A percentile compares a stretch with the other conserved stretches of the same genome.
Conservation (phyloP, 768 basidiomycete species). For the Lyophyllum semitale region DNA sequence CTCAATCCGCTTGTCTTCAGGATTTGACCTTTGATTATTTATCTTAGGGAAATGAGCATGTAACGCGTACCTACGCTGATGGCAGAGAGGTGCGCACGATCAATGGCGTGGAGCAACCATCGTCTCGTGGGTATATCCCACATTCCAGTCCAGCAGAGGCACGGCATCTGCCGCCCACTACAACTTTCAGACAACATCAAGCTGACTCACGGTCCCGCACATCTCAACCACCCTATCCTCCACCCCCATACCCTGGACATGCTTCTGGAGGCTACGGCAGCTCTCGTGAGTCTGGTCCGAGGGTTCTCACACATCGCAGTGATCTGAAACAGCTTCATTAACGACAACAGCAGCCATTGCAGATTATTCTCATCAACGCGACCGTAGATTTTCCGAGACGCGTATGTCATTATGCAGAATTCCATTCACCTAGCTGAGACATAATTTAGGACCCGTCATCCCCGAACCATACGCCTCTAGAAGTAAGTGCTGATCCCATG, state of each 20-base stretch:
- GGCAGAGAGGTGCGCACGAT: conserved; percentile 66
- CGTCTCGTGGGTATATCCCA: conserved; percentile 29
- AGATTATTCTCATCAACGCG: conserved; percentile 11
- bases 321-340: not conserved
- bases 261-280: conserved; percentile 9
- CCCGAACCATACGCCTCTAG: conserved; percentile 10
- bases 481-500: not conserved
- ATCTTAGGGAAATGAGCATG: conserved; percentile 72
- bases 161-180: conserved; percentile 17
- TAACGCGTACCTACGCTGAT: conserved; percentile 64
- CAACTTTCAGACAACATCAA: conserved; percentile 16
- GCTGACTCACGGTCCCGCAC: conserved; percentile 20
- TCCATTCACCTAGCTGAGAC: not conserved
- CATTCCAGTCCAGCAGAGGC: conserved; percentile 13
- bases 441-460: conserved; percentile 12
- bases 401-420: conserved; percentile 1
- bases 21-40: not conserved
- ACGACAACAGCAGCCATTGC: conserved; percentile 15
- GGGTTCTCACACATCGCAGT: not conserved
- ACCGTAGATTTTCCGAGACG: conserved; percentile 15
- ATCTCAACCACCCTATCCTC: conserved; percentile 23
- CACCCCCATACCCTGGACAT: conserved; percentile 24
- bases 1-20: conserved; percentile 8
- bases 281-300: conserved; percentile 19
- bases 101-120: conserved; percentile 61